Conservation (phyloP, 169 alveolate species). For the Babesia bovis region DNA sequence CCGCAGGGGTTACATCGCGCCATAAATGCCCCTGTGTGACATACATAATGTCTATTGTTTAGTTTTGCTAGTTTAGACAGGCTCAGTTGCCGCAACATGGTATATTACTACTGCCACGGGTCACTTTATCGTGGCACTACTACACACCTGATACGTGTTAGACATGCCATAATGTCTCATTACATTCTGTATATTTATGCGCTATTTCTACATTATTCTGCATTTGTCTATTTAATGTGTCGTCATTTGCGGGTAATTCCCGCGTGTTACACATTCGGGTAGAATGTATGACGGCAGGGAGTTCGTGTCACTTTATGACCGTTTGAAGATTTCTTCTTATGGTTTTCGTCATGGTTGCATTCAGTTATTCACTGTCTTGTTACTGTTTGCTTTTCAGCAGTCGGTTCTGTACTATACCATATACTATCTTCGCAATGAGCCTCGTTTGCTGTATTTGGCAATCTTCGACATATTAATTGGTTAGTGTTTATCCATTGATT, state of each 20-base stretch:
- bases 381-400: slow-evolving; percentile 62
- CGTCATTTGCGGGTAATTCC: slow-evolving; percentile 4
- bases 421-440: slow-evolving; percentile 45
- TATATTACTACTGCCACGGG: not conserved
- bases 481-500: not conserved
- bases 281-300: slow-evolving; percentile 15
- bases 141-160: too few relatives aligned
- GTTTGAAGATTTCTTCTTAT: slow-evolving; percentile 5
- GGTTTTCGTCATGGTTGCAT: slow-evolving; percentile 13
- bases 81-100: slow-evolving; percentile 22
- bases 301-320: not conserved
- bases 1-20: slow-evolving; percentile 31
- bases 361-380: slow-evolving; percentile 36
- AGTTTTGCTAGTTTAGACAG: not conserved
- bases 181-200: too few relatives aligned
- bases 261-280: slow-evolving; percentile 29
- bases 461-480: slow-evolving; percentile 41
- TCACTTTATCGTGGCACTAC: not conserved
- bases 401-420: slow-evolving; percentile 47
- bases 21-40: not conserved
- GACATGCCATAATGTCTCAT: too few relatives aligned
- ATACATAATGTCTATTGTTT: not conserved
- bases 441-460: slow-evolving; percentile 33
- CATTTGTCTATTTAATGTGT: slow-evolving; percentile 11
- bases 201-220: too few relatives aligned